These are phyloP conservation scores for Trichoderma cornu-damae DNA, from an alignment of 2,329 filamentous ascomycete genomes.

Conservation along the genomic window DNA sequence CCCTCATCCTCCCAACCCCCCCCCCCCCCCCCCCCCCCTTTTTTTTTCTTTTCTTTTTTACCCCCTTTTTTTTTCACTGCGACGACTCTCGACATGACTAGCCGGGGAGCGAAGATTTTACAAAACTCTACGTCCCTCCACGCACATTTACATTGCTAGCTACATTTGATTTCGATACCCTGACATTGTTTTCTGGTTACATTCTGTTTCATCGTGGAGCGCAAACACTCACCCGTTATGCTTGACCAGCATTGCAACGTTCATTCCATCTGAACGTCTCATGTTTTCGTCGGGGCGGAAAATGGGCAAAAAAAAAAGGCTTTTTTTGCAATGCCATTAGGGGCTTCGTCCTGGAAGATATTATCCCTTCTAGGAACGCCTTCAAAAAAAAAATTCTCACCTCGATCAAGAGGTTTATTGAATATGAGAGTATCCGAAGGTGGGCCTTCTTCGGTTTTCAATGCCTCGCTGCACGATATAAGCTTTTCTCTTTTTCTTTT, in stretches of 20 bases:
- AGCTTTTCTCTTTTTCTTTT: neutral
- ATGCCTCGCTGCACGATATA: neutral
- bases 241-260: neutral
- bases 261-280: neutral
- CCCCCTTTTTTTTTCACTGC: too few species aligned
- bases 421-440: neutral
- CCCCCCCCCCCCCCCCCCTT: neutral
- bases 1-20: too few species aligned
- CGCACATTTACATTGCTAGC: slow-evolving; percentile 32
- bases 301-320: neutral
- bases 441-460: neutral
- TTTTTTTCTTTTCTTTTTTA: too few species aligned
- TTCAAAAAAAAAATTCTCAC: neutral
- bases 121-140: slow-evolving; percentile 16
- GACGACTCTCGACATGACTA: neutral
- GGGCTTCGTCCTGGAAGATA: neutral
- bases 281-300: neutral
- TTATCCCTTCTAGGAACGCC: neutral
- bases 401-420: neutral
- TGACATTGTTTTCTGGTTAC: slow-evolving; percentile 24
- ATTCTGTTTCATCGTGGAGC: slow-evolving; percentile 22
- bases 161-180: slow-evolving; percentile 38
- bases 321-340: neutral
- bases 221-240: neutral
- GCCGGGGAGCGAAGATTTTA: neutral